Base-by-base conservation (phyloP, 176 grass and related monocot genomes). In the Oryza longistaminata region DNA sequence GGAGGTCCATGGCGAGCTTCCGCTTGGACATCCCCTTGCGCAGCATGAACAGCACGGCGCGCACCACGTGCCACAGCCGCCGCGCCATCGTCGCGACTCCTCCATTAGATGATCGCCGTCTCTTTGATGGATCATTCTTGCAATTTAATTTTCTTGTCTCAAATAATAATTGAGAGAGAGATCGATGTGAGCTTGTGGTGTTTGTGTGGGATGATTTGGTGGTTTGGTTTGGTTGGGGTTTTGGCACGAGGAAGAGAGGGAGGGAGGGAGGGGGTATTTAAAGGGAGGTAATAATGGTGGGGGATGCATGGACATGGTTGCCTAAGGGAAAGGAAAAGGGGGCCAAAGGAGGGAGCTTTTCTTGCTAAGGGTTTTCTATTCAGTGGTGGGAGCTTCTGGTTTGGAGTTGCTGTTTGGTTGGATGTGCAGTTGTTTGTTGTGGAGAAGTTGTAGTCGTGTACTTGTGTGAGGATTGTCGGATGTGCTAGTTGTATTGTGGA, bases 1-100 rank as follows among this genome's bases (percentile, higher is more conserved):
- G 77, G 62, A 99, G 70, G 64, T 96, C 91, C 71, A 90, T 80
- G 91, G 87, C 87, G 22, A 99, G 78, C 92, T 99, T 99, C 74
- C 89, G 76, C 84, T 94, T 99, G 9, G 93, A 83, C 89, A 98
- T 43, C 66, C 87, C 79, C 78, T 94, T 88, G 24, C 88, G 87
- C 55, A 99, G 83, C 91, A 96, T 83, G 90, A 91, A 92, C 67
- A 93, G 89, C 67, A 92, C 86, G 77, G 93, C 84, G 37, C 93
- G 88, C 37, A 99, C 81, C 25, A 92, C 88, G 82, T 75, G 86
- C 93, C 91, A 94, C 42, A 99, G 64, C 29, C 91, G 86, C 72
- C 89, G 82, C 46, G 81, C 83, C 76, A 90, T 71, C 44, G 13
- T 91, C 50, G 88, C 50, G 88, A 70, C 72, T 90, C 85, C 71